Percentiles rank a stretch among this genome's conserved stretches.
Evolutionary conservation across 768 basidiomycete species (phyloP).

Genomic region (Lentinus tigrinus): DNA sequence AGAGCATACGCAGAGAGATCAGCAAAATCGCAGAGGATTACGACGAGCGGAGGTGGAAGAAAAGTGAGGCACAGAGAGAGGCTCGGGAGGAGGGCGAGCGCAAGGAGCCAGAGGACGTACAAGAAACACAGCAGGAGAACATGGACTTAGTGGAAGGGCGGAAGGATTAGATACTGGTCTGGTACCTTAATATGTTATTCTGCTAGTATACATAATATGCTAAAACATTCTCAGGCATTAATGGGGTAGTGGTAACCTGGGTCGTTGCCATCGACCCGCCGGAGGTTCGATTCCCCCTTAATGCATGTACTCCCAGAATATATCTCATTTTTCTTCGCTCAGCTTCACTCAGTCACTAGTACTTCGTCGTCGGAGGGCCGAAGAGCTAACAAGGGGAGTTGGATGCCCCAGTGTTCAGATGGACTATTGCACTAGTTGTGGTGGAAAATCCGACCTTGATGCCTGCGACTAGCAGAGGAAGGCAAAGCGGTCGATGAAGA

Average conservation of each 20-base stretch:
- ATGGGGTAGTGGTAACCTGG: conserved; percentile 38
- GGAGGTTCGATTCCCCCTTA: conserved; percentile 19
- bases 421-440: conserved; percentile 22
- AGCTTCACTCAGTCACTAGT: not conserved
- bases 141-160: not conserved
- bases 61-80: conserved; percentile 24
- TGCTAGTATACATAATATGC: not conserved
- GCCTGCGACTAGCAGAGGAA: conserved; percentile 38
- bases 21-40: conserved; percentile 61
- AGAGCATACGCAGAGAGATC: conserved; percentile 51
- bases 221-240: conserved; percentile 29
- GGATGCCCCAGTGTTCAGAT: no score
- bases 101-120: conserved; percentile 4
- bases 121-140: conserved; percentile 3
- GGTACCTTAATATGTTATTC: not conserved
- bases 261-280: conserved; percentile 36
- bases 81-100: conserved; percentile 2
- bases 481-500: conserved; percentile 26
- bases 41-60: conserved; percentile 38
- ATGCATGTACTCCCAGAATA: no score
- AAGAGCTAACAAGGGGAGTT: no score
- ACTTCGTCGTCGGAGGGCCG: no score
- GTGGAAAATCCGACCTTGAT: conserved; percentile 38
- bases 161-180: not conserved
- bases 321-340: not conserved